These are phyloP conservation scores for Yamadazyma scolyti DNA, from an alignment of 805 yeast genomes.

Conservation along the genomic window DNA sequence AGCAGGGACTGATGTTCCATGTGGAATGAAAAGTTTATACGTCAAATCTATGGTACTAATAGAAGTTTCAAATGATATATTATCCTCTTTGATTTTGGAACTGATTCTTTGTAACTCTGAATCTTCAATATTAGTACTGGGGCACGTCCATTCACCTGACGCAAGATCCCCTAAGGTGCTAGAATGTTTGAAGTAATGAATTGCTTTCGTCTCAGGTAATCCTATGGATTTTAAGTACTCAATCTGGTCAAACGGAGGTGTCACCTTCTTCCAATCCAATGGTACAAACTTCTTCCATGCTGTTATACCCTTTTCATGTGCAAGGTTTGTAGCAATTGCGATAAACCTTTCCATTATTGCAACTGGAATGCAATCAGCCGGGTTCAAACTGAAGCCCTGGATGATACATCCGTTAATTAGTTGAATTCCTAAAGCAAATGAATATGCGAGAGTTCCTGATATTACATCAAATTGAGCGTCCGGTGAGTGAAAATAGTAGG, in stretches of 20 bases:
- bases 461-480: conserved; percentile 11
- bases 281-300: conserved; percentile 25
- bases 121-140: conserved; percentile 6
- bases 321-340: conserved; percentile 42
- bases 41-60: too few species aligned
- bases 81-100: conserved; percentile 2
- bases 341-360: conserved; percentile 44
- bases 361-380: conserved; percentile 30
- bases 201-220: conserved; percentile 19
- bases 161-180: conserved; percentile 6
- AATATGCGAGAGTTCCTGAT: conserved; percentile 34
- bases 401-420: conserved; percentile 26
- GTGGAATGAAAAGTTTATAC: too few species aligned
- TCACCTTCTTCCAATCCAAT: conserved; percentile 29
- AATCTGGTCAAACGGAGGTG: conserved; percentile 33
- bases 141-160: conserved; percentile 13
- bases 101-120: conserved; percentile 6
- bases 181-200: conserved; percentile 25
- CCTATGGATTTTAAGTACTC: conserved; percentile 22
- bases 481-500: conserved; percentile 15
- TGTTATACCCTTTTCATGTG: conserved; percentile 16
- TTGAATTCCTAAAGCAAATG: conserved; percentile 38
- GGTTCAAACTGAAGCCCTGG: background rate
- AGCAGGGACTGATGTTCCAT: too few species aligned
- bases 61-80: too few species aligned